phyloP scores from a whole-genome alignment of 768 basidiomycete genomes.

The Crepidotus variabilis region DNA sequence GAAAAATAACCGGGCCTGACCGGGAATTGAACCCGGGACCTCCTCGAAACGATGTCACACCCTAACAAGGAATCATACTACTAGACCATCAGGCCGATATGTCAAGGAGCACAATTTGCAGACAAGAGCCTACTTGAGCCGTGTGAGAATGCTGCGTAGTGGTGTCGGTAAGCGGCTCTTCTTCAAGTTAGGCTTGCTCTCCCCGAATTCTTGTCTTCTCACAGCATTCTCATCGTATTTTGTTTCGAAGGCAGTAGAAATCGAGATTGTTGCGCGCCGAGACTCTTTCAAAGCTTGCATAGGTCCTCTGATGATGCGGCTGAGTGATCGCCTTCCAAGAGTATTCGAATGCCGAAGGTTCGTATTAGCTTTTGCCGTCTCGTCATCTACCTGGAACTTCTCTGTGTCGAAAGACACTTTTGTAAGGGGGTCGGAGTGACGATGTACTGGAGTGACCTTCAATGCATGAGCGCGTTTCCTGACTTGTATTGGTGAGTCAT shows the following conservation, averaged over 20 bases:
- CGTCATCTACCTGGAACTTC: no score
- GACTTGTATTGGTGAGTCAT: no score
- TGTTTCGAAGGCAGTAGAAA: constrained; percentile 21
- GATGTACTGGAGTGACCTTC: no score
- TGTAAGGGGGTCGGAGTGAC: background rate
- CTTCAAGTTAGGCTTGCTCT: constrained; percentile 11
- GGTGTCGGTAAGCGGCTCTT: constrained; percentile 44
- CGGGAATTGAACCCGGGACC: constrained; percentile 87
- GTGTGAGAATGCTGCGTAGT: constrained; percentile 41
- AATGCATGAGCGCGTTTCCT: no score
- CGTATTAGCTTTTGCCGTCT: background rate
- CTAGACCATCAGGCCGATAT: constrained; percentile 36
- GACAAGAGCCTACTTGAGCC: constrained; percentile 32
- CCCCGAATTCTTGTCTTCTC: constrained; percentile 21
- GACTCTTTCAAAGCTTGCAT: constrained; percentile 19
- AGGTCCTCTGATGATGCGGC: constrained; percentile 23
- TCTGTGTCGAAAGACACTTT: background rate
- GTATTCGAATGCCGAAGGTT: constrained; percentile 11
- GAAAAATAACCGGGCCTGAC: constrained; percentile 48
- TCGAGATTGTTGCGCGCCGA: constrained; percentile 19
- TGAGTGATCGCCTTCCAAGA: constrained; percentile 31
- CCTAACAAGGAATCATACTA: constrained; percentile 43
- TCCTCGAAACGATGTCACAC: constrained; percentile 48
- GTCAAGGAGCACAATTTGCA: background rate
- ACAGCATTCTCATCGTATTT: constrained; percentile 31